Conservation (phyloP, 148 eudicot genomes). For the Rhododendron kiyosumense region DNA sequence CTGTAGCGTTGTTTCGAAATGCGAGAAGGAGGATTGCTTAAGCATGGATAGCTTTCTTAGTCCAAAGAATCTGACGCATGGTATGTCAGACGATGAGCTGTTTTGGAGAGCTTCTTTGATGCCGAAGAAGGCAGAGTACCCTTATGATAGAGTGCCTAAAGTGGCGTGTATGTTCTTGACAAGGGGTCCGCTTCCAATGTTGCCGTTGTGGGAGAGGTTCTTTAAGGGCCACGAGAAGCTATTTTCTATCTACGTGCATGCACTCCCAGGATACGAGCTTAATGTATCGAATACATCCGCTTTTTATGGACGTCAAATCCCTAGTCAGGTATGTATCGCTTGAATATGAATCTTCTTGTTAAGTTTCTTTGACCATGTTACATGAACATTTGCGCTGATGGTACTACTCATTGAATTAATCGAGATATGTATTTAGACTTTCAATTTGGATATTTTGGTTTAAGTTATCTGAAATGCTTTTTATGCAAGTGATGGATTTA, state of each 20-base stretch:
- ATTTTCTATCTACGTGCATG: slow-evolving; percentile 68
- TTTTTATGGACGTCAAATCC: slow-evolving; percentile 62
- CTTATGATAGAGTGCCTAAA: slow-evolving; percentile 53
- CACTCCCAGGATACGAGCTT: slow-evolving; percentile 50
- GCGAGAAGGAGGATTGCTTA: slow-evolving; percentile 37
- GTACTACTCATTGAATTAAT: not conserved
- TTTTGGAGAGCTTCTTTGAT: slow-evolving; percentile 84
- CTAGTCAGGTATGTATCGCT: slow-evolving; percentile 51
- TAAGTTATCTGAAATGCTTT: not conserved
- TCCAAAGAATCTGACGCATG: slow-evolving; percentile 44
- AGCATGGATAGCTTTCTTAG: slow-evolving; percentile 34
- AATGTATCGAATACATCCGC: slow-evolving; percentile 55
- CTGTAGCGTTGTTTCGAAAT: slow-evolving; percentile 19
- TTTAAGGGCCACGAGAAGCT: slow-evolving; percentile 52
- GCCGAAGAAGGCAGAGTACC: slow-evolving; percentile 51
- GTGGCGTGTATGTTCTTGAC: slow-evolving; percentile 88
- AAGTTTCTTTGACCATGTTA: not conserved
- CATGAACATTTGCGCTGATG: not conserved
- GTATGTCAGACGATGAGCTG: slow-evolving; percentile 56
- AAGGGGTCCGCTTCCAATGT: slow-evolving; percentile 62
- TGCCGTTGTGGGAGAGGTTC: slow-evolving; percentile 84
- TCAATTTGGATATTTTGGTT: not conserved
- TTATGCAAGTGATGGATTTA: not conserved
- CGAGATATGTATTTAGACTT: not conserved
- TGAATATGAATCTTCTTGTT: not conserved